Evolutionary conservation across 2,329 filamentous ascomycete species (phyloP), one percentile per base, ranked within the genome.

Genomic region (Aspergillus awamori): DNA sequence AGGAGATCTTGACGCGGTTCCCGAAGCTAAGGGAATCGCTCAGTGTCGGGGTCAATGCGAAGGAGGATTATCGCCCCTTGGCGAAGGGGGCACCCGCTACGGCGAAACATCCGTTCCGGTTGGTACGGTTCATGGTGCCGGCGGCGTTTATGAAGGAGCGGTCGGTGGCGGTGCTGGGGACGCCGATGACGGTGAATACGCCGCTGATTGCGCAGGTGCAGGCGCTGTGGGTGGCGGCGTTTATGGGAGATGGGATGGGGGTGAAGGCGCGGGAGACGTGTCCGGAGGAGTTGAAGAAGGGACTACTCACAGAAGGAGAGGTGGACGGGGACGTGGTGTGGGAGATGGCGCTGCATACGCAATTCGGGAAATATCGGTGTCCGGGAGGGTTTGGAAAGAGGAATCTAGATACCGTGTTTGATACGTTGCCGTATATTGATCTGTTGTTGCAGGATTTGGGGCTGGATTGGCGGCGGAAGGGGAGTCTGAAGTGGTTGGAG

Each of bases 401-500:
- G 2, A 74, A 76, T 10, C 75, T 76, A 0, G 89, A 91, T 72
- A 88, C 93, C 65, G 87, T 91, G 17, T 93, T 94, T 69, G 91
- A 95, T 73, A 84, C 84, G 0, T 72, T 94, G 57, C 89, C 89
- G 4, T 95, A 92, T 69, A 72, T 92, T 17, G 90, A 93, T 73
- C 69, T 88, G 69, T 72, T 94, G 70, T 71, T 91, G 62, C 76
- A 78, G 4, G 90, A 94, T 72, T 68, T 93, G 59, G 89, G 86
- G 0, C 73, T 93, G 58, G 77, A 81, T 17, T 77, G 78, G 1
- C 67, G 65, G 63, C 67, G 79, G 24, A 81, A 80, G 63, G 47
- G 58, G 1, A 69, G 73, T 5, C 52, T 64, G n/a, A 67, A 70
- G 1, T 76, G 76, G 58, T 65, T 76, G 28, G 72, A 73, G 17